Base-by-base conservation (phyloP, 345 rosid species). In the Eucalyptus fibrosa region DNA sequence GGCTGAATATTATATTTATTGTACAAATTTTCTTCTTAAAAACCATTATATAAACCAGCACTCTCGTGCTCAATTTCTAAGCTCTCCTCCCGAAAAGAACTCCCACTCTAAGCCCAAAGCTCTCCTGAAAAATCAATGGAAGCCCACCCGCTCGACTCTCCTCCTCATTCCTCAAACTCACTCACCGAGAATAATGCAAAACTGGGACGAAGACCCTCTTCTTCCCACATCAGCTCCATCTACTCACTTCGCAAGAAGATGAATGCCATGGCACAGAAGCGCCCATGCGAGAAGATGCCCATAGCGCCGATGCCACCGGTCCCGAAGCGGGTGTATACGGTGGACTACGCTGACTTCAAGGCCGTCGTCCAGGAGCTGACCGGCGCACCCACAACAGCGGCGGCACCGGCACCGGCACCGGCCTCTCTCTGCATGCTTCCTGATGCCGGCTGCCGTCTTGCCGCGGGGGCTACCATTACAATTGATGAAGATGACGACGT, bases 191-290 rank as follows among this genome's bases (percentile, higher is more conserved):
- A 34, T 45, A 24, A 62, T 34, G 42, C 30, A n/a, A 19, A 77
- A 45, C 53, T 1, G 56, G 10, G 44, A 65, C 34, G 42, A 87
- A 16, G 37, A 40, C 92, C 7, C 95, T 94, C 32, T 94, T 77
- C 85, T 77, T 77, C 85, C 85, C 47, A 12, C 30, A 21, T 77
- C 47, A 77, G 85, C 28, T 77, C 85, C 85, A 44, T 77, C 47
- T 77, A 77, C 30, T 40, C 85, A 77, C 47, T 77, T 77, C 85
- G 85, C 85, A 77, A 77, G 85, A 77, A 77, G 85, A 94, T 91
- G 91, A 96, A 2, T 91, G 93, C 42, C 89, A 92, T 12, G 95
- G 13, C 93, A 77, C 42, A 45, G 15, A 81, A 62, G 50, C 50
- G 67, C 7, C 86, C 67, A 37, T 8, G 37, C 69, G 65, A 49